Conservation (phyloP, 441 rosid genomes). For the Gossypium armourianum region DNA sequence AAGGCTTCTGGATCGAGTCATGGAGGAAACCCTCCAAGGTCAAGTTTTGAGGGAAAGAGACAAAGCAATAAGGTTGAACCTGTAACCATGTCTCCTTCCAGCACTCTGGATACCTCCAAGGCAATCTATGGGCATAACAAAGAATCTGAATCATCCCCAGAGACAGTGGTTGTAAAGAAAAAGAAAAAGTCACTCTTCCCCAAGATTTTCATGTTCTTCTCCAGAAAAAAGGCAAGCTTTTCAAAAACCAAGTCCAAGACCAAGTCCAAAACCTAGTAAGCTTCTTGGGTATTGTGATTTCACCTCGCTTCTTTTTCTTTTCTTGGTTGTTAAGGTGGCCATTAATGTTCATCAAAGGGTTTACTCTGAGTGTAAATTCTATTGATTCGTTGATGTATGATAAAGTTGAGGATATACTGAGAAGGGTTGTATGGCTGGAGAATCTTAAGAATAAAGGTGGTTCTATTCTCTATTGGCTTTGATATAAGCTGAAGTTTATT, state of each 20-base stretch:
- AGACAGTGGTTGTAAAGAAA: constrained; percentile 37
- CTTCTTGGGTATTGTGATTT: constrained; percentile 16
- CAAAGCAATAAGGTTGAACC: constrained; percentile 25
- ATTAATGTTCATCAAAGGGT: constrained; percentile 9
- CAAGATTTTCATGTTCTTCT: constrained; percentile 49
- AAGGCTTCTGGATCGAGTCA: constrained; percentile 40
- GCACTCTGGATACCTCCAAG: constrained; percentile 26
- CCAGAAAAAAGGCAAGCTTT: constrained; percentile 40
- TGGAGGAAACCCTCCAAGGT: constrained; percentile 26
- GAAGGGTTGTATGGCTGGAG: constrained; percentile 12
- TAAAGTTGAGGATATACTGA: constrained; percentile 18
- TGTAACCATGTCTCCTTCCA: constrained; percentile 17
- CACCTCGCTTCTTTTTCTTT: not conserved
- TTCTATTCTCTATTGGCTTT: constrained; percentile 15
- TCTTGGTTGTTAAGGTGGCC: constrained; percentile 11
- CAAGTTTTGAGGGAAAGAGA: constrained; percentile 33
- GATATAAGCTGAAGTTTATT: not conserved
- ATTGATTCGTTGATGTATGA: constrained; percentile 26
- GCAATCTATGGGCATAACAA: constrained; percentile 25
- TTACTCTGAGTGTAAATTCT: constrained; percentile 25
- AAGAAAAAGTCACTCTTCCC: constrained; percentile 72
- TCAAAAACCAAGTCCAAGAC: constrained; percentile 20
- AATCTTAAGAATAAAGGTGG: constrained; percentile 16
- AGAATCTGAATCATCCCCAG: constrained; percentile 33
- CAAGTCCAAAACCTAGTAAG: constrained; percentile 17